phyloP scores from a whole-genome alignment of 176 grass and related monocot genomes.

The Leersia perrieri region DNA sequence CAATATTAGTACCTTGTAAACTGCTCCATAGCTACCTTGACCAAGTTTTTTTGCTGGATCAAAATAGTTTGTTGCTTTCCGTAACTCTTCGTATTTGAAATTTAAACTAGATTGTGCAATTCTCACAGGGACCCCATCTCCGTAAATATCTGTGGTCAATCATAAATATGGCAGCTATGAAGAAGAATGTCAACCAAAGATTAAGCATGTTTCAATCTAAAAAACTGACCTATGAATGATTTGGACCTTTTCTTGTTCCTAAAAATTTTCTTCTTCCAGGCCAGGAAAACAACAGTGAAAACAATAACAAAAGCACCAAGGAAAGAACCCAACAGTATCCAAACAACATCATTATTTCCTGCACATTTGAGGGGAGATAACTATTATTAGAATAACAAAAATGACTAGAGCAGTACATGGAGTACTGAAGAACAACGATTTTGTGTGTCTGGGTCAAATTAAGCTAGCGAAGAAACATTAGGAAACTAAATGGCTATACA shows the following conservation, averaged over 20 bases:
- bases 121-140: constrained; percentile 40
- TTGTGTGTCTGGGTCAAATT: not conserved
- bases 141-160: constrained; percentile 50
- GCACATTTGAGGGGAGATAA: constrained; percentile 8
- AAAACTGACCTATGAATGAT: constrained; percentile 68
- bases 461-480: not conserved
- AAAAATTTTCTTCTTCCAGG: constrained; percentile 48
- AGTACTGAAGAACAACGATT: not conserved
- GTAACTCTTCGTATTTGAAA: constrained; percentile 76
- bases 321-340: constrained; percentile 64
- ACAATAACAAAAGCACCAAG: constrained; percentile 53
- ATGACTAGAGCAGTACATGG: not conserved
- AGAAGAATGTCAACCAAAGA: not conserved
- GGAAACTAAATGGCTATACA: not conserved
- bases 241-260: constrained; percentile 14
- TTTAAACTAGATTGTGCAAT: constrained; percentile 70
- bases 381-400: not conserved
- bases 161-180: not conserved
- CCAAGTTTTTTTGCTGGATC: constrained; percentile 78
- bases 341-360: constrained; percentile 50
- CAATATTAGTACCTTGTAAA: constrained; percentile 65
- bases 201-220: not conserved
- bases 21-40: constrained; percentile 81
- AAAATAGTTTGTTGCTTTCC: constrained; percentile 68
- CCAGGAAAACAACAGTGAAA: constrained; percentile 46